Conservation (phyloP, 805 yeast genomes). For the Wickerhamiella vanderwaltii region DNA sequence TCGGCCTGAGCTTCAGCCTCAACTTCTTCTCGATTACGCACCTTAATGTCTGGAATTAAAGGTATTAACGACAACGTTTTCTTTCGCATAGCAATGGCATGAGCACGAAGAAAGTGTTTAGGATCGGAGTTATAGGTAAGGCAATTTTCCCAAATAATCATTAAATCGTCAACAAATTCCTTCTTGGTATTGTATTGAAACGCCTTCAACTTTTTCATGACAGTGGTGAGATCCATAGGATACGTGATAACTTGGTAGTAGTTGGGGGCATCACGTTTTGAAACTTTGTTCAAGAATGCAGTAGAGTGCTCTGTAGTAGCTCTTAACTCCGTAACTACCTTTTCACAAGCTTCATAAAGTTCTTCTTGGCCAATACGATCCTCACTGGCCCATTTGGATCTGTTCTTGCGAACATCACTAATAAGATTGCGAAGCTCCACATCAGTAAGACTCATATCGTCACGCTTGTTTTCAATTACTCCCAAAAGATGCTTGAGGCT, state of each 20-base stretch:
- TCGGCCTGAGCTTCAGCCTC: conserved; percentile 30
- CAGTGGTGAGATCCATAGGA: conserved; percentile 96
- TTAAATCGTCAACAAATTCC: conserved; percentile 88
- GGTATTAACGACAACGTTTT: conserved; percentile 66
- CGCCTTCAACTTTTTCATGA: conserved; percentile 73
- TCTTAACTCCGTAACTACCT: conserved; percentile 79
- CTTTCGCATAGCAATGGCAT: conserved; percentile 94
- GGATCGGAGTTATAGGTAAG: conserved; percentile 90
- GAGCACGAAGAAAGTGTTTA: conserved; percentile 75
- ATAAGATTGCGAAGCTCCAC: conserved; percentile 72
- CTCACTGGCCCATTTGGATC: conserved; percentile 97
- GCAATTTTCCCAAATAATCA: conserved; percentile 93
- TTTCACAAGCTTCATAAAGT: conserved; percentile 92
- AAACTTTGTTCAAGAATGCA: conserved; percentile 89
- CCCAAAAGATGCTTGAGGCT: conserved; percentile 69
- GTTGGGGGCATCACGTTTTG: conserved; percentile 95
- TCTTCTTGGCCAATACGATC: conserved; percentile 96
- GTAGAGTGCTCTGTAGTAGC: conserved; percentile 94
- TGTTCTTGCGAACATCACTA: conserved; percentile 83
- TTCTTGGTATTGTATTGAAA: conserved; percentile 73
- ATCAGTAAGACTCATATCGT: conserved; percentile 61
- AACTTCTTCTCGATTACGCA: conserved; percentile 40
- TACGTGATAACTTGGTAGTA: conserved; percentile 78
- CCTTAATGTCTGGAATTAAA: conserved; percentile 75
- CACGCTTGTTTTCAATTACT: conserved; percentile 67